Percentiles rank a stretch among this genome's conserved stretches.
These are phyloP conservation scores for Trifolium fragiferum DNA, from an alignment of 306 rosid species.

Conservation along the genomic window DNA sequence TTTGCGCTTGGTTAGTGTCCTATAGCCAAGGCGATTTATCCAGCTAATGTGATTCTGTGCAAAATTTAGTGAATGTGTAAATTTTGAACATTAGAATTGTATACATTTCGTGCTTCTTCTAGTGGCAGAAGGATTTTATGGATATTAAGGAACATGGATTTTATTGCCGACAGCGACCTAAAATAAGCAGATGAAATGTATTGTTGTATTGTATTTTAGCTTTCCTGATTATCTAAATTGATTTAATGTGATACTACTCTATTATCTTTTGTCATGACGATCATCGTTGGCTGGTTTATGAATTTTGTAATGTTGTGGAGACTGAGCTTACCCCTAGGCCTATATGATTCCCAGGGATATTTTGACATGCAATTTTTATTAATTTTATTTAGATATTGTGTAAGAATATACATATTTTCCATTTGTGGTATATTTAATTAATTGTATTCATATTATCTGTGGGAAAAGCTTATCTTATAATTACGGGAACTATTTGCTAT, in stretches of 20 bases:
- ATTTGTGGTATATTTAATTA: conserved; percentile 12
- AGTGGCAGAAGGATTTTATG: conserved; percentile 15
- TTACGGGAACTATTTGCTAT: conserved; percentile 32
- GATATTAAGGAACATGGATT: conserved; percentile 13
- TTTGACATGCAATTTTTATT: conserved; percentile 4
- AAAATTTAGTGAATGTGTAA: neutral
- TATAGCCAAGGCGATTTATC: neutral
- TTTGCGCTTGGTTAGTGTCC: neutral
- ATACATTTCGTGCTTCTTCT: neutral
- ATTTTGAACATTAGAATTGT: neutral
- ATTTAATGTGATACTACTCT: neutral
- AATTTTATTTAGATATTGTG: conserved; percentile 18
- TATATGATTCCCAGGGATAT: conserved; percentile 11
- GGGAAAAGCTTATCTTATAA: conserved; percentile 27
- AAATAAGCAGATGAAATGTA: neutral
- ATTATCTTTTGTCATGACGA: neutral
- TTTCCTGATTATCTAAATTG: neutral
- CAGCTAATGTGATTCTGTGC: neutral
- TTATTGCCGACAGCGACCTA: conserved; percentile 10
- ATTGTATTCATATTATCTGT: conserved; percentile 9
- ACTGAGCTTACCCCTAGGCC: conserved; percentile 25
- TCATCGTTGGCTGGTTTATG: conserved; percentile 8
- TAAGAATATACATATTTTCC: neutral
- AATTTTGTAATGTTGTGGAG: conserved; percentile 8
- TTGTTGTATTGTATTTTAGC: neutral